Base-by-base conservation (phyloP, 495 filamentous ascomycete genomes). In the Neurospora africana region DNA sequence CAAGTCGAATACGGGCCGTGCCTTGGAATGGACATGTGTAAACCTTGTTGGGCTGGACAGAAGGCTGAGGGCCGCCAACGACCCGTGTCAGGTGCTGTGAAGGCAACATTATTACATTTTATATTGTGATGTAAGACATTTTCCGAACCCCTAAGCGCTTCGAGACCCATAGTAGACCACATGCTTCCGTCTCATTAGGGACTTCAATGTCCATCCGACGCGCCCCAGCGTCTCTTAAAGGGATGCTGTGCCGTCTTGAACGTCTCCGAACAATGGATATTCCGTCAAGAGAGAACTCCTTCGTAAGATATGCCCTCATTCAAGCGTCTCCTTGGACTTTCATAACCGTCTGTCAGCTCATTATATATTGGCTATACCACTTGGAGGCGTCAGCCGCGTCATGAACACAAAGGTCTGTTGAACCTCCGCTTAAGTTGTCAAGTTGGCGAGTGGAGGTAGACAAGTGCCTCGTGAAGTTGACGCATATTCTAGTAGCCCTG, bases 401-500 rank as follows among this genome's bases (percentile, higher is more conserved):
- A 23, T 61, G 5, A 33, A 33, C 10, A 61, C 23, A 61, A 61
- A 4, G 2, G 53, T 61, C 0, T 61, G 13, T 61, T 61, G 27
- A 23, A 61, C 53, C 53, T 61, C 23, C 13, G 13, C 13, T 61
- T 4, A 19, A 35, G 23, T 33, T 1, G 27, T 19, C 53, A 65
- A 33, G 53, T 65, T 17, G 15, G 15, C 13, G 27, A 0, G 53
- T 65, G 27, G 6, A 65, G 15, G 11, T 7, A 65, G 7, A 33
- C 27, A 65, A 65, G 53, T 33, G 15, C 33, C 27, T 65, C 53
- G 35, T 27, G 27, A 15, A 30, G 61, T 23, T 21, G 74, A 74
- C n/a, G 72, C 65, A n/a, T n/a, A n/a, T n/a, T n/a, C 17, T 78
- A 75, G 21, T 76, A 74, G 8, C 73, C 76, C 19, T 61, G 6